Percentiles rank a stretch among this genome's conserved stretches.
These are phyloP conservation scores for Xylaria polymorpha DNA, from an alignment of 2,329 filamentous ascomycete genomes.

Conservation along the genomic window DNA sequence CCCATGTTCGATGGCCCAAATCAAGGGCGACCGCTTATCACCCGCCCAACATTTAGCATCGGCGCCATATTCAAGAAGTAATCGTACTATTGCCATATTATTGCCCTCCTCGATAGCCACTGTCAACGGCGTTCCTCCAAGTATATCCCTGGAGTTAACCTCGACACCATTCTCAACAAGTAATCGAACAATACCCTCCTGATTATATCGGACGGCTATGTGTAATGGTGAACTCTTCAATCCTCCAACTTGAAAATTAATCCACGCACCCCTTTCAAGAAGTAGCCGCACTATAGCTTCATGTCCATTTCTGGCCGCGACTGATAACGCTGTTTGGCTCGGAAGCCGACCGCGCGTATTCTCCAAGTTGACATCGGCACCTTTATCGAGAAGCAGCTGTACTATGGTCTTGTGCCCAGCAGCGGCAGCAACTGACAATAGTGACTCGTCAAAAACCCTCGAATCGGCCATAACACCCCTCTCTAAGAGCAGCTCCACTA, in stretches of 20 bases:
- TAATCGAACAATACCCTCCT: neutral
- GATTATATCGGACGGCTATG: rapidly evolving
- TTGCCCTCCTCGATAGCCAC: too few relatives aligned
- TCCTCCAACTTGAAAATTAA: too few relatives aligned
- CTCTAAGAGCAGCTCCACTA: constrained; percentile 6
- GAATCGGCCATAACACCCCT: neutral
- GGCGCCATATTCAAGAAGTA: constrained; percentile 16
- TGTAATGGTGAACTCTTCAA: neutral
- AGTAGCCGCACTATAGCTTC: neutral
- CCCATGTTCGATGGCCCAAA: too few relatives aligned
- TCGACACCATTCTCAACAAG: neutral
- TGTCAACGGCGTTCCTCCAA: neutral
- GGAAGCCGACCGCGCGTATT: too few relatives aligned
- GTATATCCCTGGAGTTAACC: neutral
- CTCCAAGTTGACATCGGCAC: too few relatives aligned
- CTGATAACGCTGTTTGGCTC: too few relatives aligned
- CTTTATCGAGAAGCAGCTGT: neutral
- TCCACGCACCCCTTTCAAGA: neutral
- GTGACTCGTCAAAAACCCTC: neutral
- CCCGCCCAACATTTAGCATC: neutral
- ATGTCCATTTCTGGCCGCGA: too few relatives aligned
- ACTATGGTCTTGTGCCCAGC: neutral
- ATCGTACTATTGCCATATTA: neutral
- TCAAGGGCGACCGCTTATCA: too few relatives aligned
- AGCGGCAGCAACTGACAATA: neutral